A percentile compares a stretch with the other conserved stretches of the same genome.
These are phyloP conservation scores for Lepraria neglecta DNA, from an alignment of 495 filamentous ascomycete genomes.

Conservation along the genomic window DNA sequence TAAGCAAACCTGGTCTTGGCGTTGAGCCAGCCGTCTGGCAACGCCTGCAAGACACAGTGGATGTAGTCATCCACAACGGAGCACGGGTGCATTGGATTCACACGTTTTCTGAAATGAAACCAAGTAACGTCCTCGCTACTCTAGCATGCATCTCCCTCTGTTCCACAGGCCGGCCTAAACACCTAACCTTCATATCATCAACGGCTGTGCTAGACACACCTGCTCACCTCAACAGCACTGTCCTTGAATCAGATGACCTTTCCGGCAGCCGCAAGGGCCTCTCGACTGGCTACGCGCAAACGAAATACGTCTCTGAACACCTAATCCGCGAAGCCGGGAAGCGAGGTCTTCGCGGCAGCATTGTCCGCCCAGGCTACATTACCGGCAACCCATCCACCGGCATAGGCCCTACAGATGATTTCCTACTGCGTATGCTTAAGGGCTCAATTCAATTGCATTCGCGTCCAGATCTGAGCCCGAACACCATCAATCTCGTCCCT, in stretches of 20 bases:
- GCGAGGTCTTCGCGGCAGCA: conserved; percentile 65
- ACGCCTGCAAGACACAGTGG: conserved; percentile 55
- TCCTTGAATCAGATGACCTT: conserved; percentile 61
- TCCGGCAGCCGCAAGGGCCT: conserved; percentile 57
- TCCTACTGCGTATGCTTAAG: conserved; percentile 82
- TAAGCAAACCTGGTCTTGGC: conserved; percentile 66
- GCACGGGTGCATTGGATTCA: conserved; percentile 83
- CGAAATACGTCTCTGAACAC: conserved; percentile 79
- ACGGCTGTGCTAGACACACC: conserved; percentile 79
- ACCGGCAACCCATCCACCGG: conserved; percentile 49
- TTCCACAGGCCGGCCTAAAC: conserved; percentile 69
- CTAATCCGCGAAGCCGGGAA: conserved; percentile 73
- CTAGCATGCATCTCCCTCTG: conserved; percentile 72
- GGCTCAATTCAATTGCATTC: conserved; percentile 74
- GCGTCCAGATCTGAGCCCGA: conserved; percentile 64
- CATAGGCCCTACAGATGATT: conserved; percentile 65
- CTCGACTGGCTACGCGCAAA: conserved; percentile 84
- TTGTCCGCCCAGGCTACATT: conserved; percentile 84
- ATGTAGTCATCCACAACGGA: conserved; percentile 86
- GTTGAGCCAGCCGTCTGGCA: conserved; percentile 58
- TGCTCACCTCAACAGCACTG: conserved; percentile 46
- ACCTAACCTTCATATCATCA: conserved; percentile 76
- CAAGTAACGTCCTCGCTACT: conserved; percentile 76
- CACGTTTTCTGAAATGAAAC: conserved; percentile 66
- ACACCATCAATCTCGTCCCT: conserved; percentile 87